Conservation (phyloP, 1,284 basidiomycete species). For the Cryptococcus sp. region DNA sequence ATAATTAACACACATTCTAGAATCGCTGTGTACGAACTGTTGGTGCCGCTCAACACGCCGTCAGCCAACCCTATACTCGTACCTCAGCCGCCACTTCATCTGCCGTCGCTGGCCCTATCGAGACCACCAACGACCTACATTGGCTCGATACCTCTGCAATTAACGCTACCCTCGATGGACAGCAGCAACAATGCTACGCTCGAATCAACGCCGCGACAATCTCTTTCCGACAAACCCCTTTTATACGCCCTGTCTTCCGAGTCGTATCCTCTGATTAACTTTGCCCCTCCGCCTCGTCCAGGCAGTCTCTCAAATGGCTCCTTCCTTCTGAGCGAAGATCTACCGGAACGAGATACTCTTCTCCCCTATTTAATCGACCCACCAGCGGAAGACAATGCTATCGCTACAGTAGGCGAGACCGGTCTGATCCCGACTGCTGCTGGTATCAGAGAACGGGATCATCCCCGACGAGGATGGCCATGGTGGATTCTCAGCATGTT, state of each 20-base stretch:
- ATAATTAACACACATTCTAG: conserved; percentile 16
- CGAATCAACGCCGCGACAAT: background rate
- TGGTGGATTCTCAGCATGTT: conserved; percentile 10
- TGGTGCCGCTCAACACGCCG: conserved; percentile 38
- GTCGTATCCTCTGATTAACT: conserved; percentile 49
- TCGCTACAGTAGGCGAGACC: conserved; percentile 5
- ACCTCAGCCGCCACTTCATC: conserved; percentile 49
- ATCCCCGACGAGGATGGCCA: background rate
- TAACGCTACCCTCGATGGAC: conserved; percentile 20
- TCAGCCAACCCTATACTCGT: conserved; percentile 50
- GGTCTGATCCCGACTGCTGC: background rate
- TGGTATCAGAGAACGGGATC: background rate
- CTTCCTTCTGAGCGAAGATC: conserved; percentile 41
- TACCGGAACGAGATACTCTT: conserved; percentile 32
- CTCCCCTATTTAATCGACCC: conserved; percentile 48
- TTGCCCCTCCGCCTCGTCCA: conserved; percentile 43
- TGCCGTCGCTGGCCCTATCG: conserved; percentile 36
- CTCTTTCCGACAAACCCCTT: conserved; percentile 21
- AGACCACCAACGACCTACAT: conserved; percentile 47
- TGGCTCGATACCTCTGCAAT: conserved; percentile 34
- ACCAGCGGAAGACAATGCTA: conserved; percentile 28
- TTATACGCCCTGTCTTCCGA: conserved; percentile 48
- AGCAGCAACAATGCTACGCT: background rate
- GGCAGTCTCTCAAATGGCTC: conserved; percentile 43
- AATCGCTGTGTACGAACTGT: conserved; percentile 52